Base-by-base conservation (phyloP, 176 grass and related monocot species). In the Coix lacrymajobi region DNA sequence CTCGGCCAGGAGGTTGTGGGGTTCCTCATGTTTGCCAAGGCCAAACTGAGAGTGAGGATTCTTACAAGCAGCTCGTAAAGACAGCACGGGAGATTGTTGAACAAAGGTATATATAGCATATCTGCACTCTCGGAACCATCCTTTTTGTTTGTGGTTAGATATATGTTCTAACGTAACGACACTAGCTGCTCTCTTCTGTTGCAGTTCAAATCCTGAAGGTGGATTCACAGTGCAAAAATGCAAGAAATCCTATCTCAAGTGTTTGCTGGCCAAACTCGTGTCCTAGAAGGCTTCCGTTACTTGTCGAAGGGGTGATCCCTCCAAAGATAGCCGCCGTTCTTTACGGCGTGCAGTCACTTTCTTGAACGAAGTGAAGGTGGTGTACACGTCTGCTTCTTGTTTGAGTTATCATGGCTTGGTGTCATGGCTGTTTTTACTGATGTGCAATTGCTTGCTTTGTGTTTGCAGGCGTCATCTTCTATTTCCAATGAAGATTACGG, bases 401-500 rank as follows among this genome's bases (percentile, higher is more conserved):
- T 17, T 46, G 2, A 22, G 51, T 62, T 14, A 22, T 30, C 38
- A 38, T 38, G 37, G 4, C 12, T 62, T 29, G 29, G 38, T 46
- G 31, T 38, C 14, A 1, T 87, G n/a, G n/a, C n/a, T n/a, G n/a
- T n/a, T n/a, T n/a, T n/a, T n/a, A n/a, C n/a, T n/a, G n/a, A n/a
- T 45, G 43, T 2, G 37, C 37, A 38, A 6, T 38, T 74, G 11
- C 37, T 75, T 83, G 8, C 7, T 65, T 82, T 64, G 8, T 70
- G 37, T 49, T n/a, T 84, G 51, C 87, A 89, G 87, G 3, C 11
- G 9, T 76, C 57, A 20, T 65, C 79, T 66, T 65, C 79, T 66
- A 41, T 85, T 26, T 69, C 69, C 0, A 1, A 25, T 0, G n/a
- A 69, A 3, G 69, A 80, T 80, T 80, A 69, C 30, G 2, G 19